Evolutionary conservation across 306 rosid species (phyloP), one percentile per base, ranked within the genome.

Genomic region (Lathyrus tuberosus): DNA sequence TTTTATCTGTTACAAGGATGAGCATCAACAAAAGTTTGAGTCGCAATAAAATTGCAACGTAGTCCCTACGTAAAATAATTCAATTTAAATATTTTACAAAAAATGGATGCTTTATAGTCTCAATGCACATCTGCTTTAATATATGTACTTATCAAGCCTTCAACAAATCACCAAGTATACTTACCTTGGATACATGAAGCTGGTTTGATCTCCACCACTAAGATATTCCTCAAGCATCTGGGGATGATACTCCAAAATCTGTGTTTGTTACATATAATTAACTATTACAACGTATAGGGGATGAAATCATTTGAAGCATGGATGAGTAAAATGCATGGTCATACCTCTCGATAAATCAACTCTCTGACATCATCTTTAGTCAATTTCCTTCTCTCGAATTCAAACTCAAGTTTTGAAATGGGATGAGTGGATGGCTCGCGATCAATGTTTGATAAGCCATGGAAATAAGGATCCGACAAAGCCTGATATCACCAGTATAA

Each of bases 131-230:
- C 72, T 63, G 73, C 56, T 63, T 69, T 57, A 14, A 62, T 42
- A 67, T 38, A 48, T 49, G 47, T 12, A 52, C 0, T 4, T 28
- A 72, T 44, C 62, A 24, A 44, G 35, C 56, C 30, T 57, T 78
- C 66, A 66, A 49, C 65, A 62, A 52, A 68, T 43, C 37, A 40
- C 14, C 62, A 46, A 75, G 28, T 74, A 67, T 70, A 48, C 58
- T 77, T 73, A 95, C 99, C 97, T 95, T 41, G 99, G 99, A 81
- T 95, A 95, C 97, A 95, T 91, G 82, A 95, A 95, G 70, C 97
- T 91, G 63, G 96, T 91, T 78, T 91, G 92, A 15, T 91, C 97
- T 83, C 99, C 97, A 59, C 96, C 95, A 42, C 84, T 84, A 61
- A 95, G 91, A 86, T 91, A 86, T 74, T 95, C 99, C 71, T 91